Base-by-base conservation (phyloP, 768 basidiomycete species). In the Tephrocybe rancida region DNA sequence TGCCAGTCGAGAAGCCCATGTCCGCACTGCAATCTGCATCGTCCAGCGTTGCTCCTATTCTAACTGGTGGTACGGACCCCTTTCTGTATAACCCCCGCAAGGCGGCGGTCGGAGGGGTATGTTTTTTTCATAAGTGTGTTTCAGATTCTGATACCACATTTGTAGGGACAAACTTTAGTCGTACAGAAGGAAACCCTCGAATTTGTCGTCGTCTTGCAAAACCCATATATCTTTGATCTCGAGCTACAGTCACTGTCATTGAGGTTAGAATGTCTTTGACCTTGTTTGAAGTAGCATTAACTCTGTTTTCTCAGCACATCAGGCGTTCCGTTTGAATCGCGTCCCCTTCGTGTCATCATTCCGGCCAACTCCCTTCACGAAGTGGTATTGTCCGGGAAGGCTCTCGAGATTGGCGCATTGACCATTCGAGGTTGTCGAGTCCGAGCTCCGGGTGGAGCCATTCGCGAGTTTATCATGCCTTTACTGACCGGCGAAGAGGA, bases 1-100 rank as follows among this genome's bases (percentile, higher is more conserved):
- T 87, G 26, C 87, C 92, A 1, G 70, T 85, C 22, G 88, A 94
- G 70, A 92, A 90, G 60, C 83, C 86, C 1, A 63, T 80, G 2
- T 85, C 85, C 0, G 67, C 80, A 6, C 67, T 90, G 24, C 71
- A 76, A 16, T 64, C 77, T 44, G 71, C 68, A 44, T 50, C 61
- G 37, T 73, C 73, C 10, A 72, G 73, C 22, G 64, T 74, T 3
- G 72, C 70, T 24, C 78, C 85, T 2, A 74, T 87, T 44, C 69
- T 88, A 3, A 73, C 77, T 38, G 85, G 85, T 3, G 73, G 76
- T 26, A 82, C 79, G 19, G 90, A 95, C 66, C 88, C 91, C 1
- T 98, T 98, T 71, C 73, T 98, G 52, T 97, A 97, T 67, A 95
- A 98, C 67, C 96, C 96, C 2, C 77, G 95, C 52, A 85, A 81